These are phyloP conservation scores for Piedraia hortae DNA, from an alignment of 2,329 filamentous ascomycete species.

Conservation along the genomic window DNA sequence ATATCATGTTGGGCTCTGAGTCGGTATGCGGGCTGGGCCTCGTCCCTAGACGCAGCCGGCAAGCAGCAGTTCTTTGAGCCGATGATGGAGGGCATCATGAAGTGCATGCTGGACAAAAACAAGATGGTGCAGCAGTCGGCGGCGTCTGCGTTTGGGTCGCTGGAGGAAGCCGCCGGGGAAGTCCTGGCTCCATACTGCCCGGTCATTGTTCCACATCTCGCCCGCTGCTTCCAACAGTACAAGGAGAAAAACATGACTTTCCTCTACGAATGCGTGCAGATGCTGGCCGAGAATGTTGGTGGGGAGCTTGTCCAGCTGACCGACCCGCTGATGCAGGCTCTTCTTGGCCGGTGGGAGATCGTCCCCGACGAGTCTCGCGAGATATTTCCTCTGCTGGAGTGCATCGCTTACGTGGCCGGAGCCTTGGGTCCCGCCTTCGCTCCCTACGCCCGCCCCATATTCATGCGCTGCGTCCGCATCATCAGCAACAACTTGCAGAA, in stretches of 20 bases:
- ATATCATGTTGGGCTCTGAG: slow-evolving; percentile 97
- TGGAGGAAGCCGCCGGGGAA: slow-evolving; percentile 76
- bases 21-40: slow-evolving; percentile 79
- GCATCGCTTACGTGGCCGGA: slow-evolving; percentile 75
- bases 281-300: slow-evolving; percentile 73
- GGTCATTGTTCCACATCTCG: slow-evolving; percentile 77
- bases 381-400: slow-evolving; percentile 85
- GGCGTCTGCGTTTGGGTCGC: slow-evolving; percentile 80
- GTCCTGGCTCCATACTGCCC: slow-evolving; percentile 61
- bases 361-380: slow-evolving; percentile 75
- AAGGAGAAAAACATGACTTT: slow-evolving; percentile 99
- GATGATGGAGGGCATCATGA: slow-evolving; percentile 87
- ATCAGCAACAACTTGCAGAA: slow-evolving; percentile 80
- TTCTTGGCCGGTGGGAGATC: slow-evolving; percentile 67
- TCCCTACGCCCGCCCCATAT: slow-evolving; percentile 65
- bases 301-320: slow-evolving; percentile 58
- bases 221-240: slow-evolving; percentile 76
- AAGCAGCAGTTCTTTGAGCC: slow-evolving; percentile 66
- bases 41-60: slow-evolving; percentile 39
- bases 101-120: slow-evolving; percentile 86
- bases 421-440: slow-evolving; percentile 61
- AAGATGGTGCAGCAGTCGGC: slow-evolving; percentile 95
- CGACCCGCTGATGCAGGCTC: slow-evolving; percentile 67
- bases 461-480: slow-evolving; percentile 64
- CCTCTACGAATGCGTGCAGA: slow-evolving; percentile 94